Evolutionary conservation across 768 basidiomycete species (phyloP).

Genomic region (Tricholoma sp.): DNA sequence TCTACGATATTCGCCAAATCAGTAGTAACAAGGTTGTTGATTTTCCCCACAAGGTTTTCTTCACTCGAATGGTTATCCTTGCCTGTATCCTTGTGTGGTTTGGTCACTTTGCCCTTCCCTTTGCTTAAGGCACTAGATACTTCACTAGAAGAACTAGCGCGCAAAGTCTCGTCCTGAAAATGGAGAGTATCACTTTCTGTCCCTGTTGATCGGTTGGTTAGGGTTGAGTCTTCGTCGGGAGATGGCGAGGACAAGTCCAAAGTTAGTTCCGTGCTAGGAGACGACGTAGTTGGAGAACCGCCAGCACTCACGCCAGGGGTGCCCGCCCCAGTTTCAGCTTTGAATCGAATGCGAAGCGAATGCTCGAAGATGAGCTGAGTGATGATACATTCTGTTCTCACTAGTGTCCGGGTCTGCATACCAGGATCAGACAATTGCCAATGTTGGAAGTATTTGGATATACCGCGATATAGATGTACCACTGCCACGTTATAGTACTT

Average conservation of each 20-base stretch:
- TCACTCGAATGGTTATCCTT: conserved; percentile 17
- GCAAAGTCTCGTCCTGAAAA: conserved; percentile 16
- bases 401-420: conserved; percentile 38
- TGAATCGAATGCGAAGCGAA: conserved; percentile 57
- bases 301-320: conserved; percentile 4
- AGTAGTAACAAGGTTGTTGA: conserved; percentile 72
- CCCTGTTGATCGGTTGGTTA: neutral
- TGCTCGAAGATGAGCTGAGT: conserved; percentile 41
- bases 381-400: conserved; percentile 42
- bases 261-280: conserved; percentile 12
- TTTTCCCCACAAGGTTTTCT: conserved; percentile 61
- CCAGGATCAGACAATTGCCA: neutral
- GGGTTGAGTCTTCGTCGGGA: conserved; percentile 2
- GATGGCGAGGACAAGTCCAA: neutral
- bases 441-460: conserved; percentile 3
- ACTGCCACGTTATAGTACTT: conserved; percentile 42
- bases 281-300: conserved; percentile 7
- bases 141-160: conserved; percentile 13
- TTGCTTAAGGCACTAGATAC: conserved; percentile 11
- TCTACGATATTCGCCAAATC: conserved; percentile 41
- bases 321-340: conserved; percentile 30
- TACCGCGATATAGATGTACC: conserved; percentile 48
- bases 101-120: conserved; percentile 4
- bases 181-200: conserved; percentile 14
- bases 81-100: conserved; percentile 7